Percentiles rank a stretch among this genome's conserved stretches.
These are phyloP conservation scores for Diaporthe velutina DNA, from an alignment of 2,329 filamentous ascomycete species.

Conservation along the genomic window DNA sequence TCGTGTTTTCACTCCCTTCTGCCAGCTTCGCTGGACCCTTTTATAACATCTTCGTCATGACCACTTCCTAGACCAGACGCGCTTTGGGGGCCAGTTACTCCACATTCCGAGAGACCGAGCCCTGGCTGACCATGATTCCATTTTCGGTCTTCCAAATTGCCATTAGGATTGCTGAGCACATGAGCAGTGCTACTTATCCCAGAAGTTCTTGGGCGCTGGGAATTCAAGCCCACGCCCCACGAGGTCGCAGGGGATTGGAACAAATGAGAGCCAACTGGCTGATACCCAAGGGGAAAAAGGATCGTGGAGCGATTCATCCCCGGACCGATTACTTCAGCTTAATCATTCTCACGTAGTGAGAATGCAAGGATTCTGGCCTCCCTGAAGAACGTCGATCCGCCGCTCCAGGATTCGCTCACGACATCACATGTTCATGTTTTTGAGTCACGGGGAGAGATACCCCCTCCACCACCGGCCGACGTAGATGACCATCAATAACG, in stretches of 20 bases:
- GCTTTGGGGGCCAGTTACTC: not conserved
- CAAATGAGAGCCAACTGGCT: not conserved
- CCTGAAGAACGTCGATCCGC: not conserved
- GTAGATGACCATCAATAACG: conserved; percentile 34
- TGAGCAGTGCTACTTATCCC: not conserved
- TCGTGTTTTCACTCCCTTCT: not conserved
- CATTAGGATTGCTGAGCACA: conserved; percentile 6
- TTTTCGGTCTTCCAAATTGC: not conserved
- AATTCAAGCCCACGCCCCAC: not conserved
- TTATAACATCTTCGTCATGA: not conserved
- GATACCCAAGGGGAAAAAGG: not conserved
- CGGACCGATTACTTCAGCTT: not conserved
- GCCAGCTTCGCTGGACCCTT: not conserved
- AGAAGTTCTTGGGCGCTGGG: not conserved
- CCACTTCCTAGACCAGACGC: not conserved
- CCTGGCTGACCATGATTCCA: not conserved
- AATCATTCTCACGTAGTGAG: not conserved
- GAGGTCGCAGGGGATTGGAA: not conserved
- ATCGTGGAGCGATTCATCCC: too few species aligned
- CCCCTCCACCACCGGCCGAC: conserved; percentile 1
- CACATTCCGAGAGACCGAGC: not conserved
- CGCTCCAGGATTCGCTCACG: not conserved
- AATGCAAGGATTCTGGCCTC: not conserved
- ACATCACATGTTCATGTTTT: conserved; percentile 19
- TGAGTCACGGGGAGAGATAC: not conserved